Conservation (phyloP, 2,329 filamentous ascomycete species). For the Teratosphaeria nubilosa region DNA sequence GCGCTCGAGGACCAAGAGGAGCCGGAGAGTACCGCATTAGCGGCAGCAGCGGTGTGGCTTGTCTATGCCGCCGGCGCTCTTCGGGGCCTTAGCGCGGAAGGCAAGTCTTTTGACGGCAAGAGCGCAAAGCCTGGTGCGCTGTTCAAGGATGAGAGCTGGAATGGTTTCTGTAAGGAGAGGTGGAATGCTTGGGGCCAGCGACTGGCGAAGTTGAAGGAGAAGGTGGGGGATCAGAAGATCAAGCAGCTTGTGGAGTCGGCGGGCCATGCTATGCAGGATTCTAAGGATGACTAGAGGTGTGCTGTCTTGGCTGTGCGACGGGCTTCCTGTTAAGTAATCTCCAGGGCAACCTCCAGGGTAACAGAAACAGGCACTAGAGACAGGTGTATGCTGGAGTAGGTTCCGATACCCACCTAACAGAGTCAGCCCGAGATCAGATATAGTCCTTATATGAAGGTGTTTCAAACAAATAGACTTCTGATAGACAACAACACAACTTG, state of each 20-base stretch:
- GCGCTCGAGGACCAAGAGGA: constrained; percentile 16
- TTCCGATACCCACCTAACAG: too few relatives aligned
- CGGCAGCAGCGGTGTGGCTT: constrained; percentile 22
- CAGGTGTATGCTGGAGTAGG: too few relatives aligned
- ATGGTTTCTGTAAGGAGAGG: constrained; percentile 17
- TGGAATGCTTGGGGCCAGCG: constrained; percentile 20
- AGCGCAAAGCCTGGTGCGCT: constrained; percentile 9
- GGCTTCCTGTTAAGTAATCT: neutral
- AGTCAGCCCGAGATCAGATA: too few relatives aligned
- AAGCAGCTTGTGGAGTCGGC: constrained; percentile 12
- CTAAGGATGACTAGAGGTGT: neutral
- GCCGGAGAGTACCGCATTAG: constrained; percentile 11
- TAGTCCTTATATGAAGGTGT: too few relatives aligned
- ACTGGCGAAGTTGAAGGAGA: constrained; percentile 5
- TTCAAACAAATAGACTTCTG: too few relatives aligned
- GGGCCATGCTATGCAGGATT: neutral
- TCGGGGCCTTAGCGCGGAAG: constrained; percentile 10
- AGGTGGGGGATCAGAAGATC: constrained; percentile 7
- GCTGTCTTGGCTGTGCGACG: too few relatives aligned
- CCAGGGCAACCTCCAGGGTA: too few relatives aligned
- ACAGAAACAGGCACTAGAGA: too few relatives aligned
- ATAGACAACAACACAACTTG: too few relatives aligned
- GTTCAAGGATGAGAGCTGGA: constrained; percentile 17
- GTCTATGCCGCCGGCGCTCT: constrained; percentile 18
- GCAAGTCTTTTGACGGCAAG: constrained; percentile 15